A percentile compares a stretch with the other conserved stretches of the same genome.
phyloP scores from a whole-genome alignment of 164 flowering plant genomes.

The Aristolochia californica region DNA sequence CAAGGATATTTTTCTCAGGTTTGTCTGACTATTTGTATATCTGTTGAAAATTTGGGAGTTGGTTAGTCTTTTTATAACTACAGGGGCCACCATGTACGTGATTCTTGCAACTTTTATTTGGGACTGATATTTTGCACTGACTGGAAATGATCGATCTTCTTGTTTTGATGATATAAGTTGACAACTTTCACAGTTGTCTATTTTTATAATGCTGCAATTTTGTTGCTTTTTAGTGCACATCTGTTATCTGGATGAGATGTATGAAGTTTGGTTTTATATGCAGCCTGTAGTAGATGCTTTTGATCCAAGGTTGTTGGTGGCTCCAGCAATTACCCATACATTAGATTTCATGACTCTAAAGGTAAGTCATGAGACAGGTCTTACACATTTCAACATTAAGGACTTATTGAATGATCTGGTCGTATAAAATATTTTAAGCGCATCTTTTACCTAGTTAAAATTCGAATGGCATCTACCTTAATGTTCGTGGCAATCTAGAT shows the following conservation, averaged over 20 bases:
- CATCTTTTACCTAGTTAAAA: too few relatives aligned
- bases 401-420: too few relatives aligned
- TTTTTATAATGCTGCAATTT: background rate
- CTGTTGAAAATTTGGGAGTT: too few relatives aligned
- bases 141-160: too few relatives aligned
- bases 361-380: constrained; percentile 28
- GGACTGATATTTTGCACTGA: background rate
- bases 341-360: constrained; percentile 60
- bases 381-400: background rate
- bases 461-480: too few relatives aligned
- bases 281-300: constrained; percentile 99
- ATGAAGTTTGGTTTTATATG: constrained; percentile 4
- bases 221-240: too few relatives aligned
- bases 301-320: constrained; percentile 95
- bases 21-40: constrained; percentile 3
- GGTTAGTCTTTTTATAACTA: too few relatives aligned
- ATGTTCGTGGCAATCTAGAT: too few relatives aligned
- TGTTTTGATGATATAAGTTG: background rate
- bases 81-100: background rate
- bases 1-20: constrained; percentile 95
- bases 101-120: background rate
- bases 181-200: background rate
- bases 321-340: constrained; percentile 63
- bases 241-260: too few relatives aligned
- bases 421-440: too few relatives aligned